Conservation (phyloP, 2,329 filamentous ascomycete genomes). For the Biscogniauxia sp. region DNA sequence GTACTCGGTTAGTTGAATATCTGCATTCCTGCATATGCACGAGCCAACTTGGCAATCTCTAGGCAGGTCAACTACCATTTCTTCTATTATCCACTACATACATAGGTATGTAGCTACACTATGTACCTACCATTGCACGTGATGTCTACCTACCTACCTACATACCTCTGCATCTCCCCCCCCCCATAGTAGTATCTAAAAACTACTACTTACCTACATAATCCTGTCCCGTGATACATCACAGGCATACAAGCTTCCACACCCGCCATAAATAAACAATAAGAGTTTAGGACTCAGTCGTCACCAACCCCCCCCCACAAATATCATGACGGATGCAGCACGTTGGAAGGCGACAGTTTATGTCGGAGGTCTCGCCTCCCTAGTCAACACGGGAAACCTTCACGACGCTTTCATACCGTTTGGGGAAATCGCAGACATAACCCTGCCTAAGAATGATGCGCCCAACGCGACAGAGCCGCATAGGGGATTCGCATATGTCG, state of each 20-base stretch:
- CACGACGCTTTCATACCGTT: slow-evolving; percentile 95
- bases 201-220: no score
- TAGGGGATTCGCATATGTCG: slow-evolving; percentile 93
- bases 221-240: no score
- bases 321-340: slow-evolving; percentile 73
- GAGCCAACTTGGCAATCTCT: neutral
- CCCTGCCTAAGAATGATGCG: slow-evolving; percentile 82
- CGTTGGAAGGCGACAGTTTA: slow-evolving; percentile 91
- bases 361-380: slow-evolving; percentile 81
- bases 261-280: no score
- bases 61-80: no score
- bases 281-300: no score
- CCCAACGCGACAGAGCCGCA: slow-evolving; percentile 77
- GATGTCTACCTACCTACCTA: neutral
- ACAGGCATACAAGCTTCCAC: no score
- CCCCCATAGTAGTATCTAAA: no score
- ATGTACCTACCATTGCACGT: neutral
- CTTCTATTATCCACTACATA: neutral
- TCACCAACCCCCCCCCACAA: neutral
- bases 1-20: neutral
- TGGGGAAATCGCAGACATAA: slow-evolving; percentile 89
- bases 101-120: neutral
- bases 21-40: neutral
- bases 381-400: slow-evolving; percentile 72
- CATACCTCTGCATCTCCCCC: no score